Evolutionary conservation across 2,329 filamentous ascomycete genomes (phyloP).

Genomic region (Fonsecaea monophora): DNA sequence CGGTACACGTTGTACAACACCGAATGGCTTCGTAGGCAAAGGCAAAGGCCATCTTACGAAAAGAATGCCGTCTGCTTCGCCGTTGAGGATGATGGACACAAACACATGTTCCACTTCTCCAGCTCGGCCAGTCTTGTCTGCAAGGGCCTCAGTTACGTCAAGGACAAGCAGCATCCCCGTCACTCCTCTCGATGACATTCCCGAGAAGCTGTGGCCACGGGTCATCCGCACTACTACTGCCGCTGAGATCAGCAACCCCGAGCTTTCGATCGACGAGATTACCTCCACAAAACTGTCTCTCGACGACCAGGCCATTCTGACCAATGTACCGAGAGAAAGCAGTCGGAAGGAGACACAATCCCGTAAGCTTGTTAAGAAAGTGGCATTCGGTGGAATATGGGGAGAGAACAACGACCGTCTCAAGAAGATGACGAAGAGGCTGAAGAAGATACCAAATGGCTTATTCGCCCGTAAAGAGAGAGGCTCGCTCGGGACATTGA

Average conservation of each 20-base stretch:
- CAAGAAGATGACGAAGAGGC: constrained; percentile 26
- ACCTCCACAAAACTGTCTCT: constrained; percentile 34
- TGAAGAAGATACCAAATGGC: constrained; percentile 25
- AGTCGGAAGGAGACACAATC: constrained; percentile 16
- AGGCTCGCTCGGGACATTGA: constrained; percentile 1
- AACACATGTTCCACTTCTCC: constrained; percentile 11
- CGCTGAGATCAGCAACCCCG: constrained; percentile 27
- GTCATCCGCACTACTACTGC: constrained; percentile 33
- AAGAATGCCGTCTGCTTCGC: constrained; percentile 21
- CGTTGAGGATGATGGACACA: constrained; percentile 22
- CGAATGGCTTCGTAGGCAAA: constrained; percentile 4
- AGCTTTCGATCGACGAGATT: constrained; percentile 36
- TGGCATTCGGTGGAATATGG: constrained; percentile 19
- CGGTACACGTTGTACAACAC: constrained; percentile 1
- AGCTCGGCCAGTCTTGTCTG: constrained; percentile 18
- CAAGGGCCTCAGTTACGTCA: constrained; percentile 21
- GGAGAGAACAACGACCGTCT: constrained; percentile 23
- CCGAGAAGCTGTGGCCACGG: constrained; percentile 30
- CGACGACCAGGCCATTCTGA: constrained; percentile 32
- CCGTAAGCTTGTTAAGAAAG: constrained; percentile 7
- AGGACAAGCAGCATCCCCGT: constrained; percentile 29
- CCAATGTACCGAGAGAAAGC: constrained; percentile 17
- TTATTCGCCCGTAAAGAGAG: constrained; percentile 23
- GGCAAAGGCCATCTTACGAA: constrained; percentile 17
- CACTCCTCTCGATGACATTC: constrained; percentile 35